Conservation (phyloP, 331 rosid genomes). For the Acacia pycnantha region DNA sequence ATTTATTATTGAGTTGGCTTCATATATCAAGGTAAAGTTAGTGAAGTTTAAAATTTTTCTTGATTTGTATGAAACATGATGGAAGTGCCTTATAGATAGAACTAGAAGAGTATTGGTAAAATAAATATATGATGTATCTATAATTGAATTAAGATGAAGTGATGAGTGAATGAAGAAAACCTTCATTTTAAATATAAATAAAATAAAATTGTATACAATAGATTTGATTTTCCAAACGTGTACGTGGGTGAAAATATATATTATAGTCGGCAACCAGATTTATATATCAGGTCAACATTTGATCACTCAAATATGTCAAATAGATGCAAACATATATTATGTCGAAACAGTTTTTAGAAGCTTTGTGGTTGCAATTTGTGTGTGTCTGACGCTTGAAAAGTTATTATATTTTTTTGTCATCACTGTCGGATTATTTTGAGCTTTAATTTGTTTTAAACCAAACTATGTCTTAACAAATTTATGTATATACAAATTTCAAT, state of each 20-base stretch:
- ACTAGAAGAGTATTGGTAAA: neutral
- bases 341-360: too few species aligned
- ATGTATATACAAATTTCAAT: too few species aligned
- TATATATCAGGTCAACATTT: too few species aligned
- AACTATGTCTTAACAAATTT: too few species aligned
- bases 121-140: neutral
- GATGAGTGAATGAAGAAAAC: neutral
- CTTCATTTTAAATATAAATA: neutral
- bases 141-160: neutral
- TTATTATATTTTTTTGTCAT: neutral
- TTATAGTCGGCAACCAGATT: neutral
- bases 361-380: neutral
- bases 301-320: too few species aligned
- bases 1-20: too few species aligned
- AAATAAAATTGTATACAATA: neutral
- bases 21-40: too few species aligned
- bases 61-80: too few species aligned
- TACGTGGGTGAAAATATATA: neutral
- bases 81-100: too few species aligned
- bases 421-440: neutral
- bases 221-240: neutral
- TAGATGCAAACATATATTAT: too few species aligned
- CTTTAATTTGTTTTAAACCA: neutral
- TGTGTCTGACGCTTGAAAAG: neutral
- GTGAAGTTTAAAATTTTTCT: too few species aligned